Conservation (phyloP, 75 land plant genomes). For the Picea sitchensis region DNA sequence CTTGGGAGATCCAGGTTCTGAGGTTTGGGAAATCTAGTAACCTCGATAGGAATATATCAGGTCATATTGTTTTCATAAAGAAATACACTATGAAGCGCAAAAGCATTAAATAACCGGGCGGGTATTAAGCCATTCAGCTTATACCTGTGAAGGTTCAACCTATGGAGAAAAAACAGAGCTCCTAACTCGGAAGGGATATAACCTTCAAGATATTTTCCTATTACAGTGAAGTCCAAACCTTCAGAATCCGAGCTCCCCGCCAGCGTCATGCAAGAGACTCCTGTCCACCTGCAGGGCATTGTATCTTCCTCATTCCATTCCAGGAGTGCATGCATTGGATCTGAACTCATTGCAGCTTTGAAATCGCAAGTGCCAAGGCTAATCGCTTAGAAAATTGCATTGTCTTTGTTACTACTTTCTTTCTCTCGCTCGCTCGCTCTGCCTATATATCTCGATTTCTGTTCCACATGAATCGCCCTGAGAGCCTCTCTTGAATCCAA, state of each 20-base stretch:
- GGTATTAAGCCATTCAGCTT: slow-evolving; percentile 63
- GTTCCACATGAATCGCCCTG: too few relatives aligned
- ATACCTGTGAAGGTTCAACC: slow-evolving; percentile 71
- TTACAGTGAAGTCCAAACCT: slow-evolving; percentile 49
- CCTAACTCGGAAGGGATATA: slow-evolving; percentile 77
- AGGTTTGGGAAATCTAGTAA: slow-evolving; percentile 29
- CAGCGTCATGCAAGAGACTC: slow-evolving; percentile 64
- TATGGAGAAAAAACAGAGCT: slow-evolving; percentile 46
- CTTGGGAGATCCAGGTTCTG: slow-evolving; percentile 73
- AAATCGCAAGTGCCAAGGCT: slow-evolving; percentile 7
- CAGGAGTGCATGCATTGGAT: slow-evolving; percentile 44
- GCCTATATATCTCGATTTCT: too few relatives aligned
- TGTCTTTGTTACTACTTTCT: too few relatives aligned
- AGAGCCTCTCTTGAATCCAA: too few relatives aligned
- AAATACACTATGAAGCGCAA: slow-evolving; percentile 60
- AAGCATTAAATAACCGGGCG: slow-evolving; percentile 50
- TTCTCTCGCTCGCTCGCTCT: too few relatives aligned
- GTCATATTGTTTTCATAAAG: slow-evolving; percentile 70
- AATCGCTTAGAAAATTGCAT: too few relatives aligned
- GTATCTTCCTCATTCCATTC: slow-evolving; percentile 57
- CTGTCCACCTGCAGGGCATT: slow-evolving; percentile 70
- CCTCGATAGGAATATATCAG: slow-evolving; percentile 50
- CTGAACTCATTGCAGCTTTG: slow-evolving; percentile 53
- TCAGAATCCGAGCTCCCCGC: slow-evolving; percentile 39
- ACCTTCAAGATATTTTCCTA: slow-evolving; percentile 52